Conservation (phyloP, 2,329 filamentous ascomycete genomes). For the Sporothrix brunneoviolacea region DNA sequence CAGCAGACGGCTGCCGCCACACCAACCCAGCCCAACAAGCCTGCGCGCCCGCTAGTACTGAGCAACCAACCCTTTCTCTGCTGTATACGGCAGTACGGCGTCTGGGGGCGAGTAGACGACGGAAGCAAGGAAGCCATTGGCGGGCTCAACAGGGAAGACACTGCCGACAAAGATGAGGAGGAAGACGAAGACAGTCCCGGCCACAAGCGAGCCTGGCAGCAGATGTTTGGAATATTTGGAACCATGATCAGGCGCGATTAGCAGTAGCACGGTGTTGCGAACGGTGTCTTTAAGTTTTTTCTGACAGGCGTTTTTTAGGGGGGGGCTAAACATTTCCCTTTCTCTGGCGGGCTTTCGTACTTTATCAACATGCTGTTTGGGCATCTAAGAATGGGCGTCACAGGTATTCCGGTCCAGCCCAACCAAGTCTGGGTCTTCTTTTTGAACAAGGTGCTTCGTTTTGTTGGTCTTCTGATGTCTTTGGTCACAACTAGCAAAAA, state of each 20-base stretch:
- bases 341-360: too few relatives aligned
- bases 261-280: too few relatives aligned
- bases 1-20: background rate
- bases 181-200: constrained; percentile 32
- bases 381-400: too few relatives aligned
- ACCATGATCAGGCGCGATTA: constrained; percentile 43
- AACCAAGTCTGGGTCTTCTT: too few relatives aligned
- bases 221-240: constrained; percentile 58
- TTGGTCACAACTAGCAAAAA: too few relatives aligned
- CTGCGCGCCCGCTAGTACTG: constrained; percentile 11
- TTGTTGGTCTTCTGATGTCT: too few relatives aligned
- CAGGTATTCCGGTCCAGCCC: too few relatives aligned
- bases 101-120: constrained; percentile 38
- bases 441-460: too few relatives aligned
- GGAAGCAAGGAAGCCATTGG: background rate
- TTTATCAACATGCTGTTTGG: too few relatives aligned
- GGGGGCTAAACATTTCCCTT: too few relatives aligned
- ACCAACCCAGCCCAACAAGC: background rate
- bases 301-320: too few relatives aligned
- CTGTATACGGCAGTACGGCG: constrained; percentile 65
- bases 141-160: background rate
- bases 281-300: too few relatives aligned
- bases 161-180: constrained; percentile 24
- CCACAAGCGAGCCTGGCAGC: constrained; percentile 42
- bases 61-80: constrained; percentile 59